phyloP scores from a whole-genome alignment of 208 protist genomes.

The Leishmania mexicana region DNA sequence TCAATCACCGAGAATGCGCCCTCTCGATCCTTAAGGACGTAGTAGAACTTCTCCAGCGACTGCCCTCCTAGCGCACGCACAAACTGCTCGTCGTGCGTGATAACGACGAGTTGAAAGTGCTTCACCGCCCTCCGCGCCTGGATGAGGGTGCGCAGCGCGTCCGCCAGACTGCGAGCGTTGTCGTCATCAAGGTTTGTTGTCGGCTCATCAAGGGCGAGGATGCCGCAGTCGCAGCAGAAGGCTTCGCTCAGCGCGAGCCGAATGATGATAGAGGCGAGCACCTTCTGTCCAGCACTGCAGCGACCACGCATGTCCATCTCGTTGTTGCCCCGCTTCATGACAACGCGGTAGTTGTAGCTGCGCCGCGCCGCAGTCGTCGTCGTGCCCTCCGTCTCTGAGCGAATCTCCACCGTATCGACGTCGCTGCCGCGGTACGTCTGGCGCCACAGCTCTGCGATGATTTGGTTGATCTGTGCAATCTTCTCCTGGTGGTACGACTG shows the following conservation, averaged over 20 bases:
- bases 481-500: slow-evolving; percentile 98
- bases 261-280: slow-evolving; percentile 99
- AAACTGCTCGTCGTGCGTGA: slow-evolving; percentile 99
- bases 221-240: slow-evolving; percentile 99
- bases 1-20: slow-evolving; percentile 91
- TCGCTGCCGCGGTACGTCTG: slow-evolving; percentile 98
- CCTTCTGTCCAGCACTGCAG: slow-evolving; percentile 98
- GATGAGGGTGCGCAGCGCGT: slow-evolving; percentile 85
- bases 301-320: slow-evolving; percentile 99
- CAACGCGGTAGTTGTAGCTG: slow-evolving; percentile 94
- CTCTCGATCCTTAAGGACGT: slow-evolving; percentile 90
- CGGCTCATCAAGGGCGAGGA: slow-evolving; percentile 99
- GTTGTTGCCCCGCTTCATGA: slow-evolving; percentile 95
- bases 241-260: slow-evolving; percentile 98
- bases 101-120: slow-evolving; percentile 99
- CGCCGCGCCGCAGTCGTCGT: slow-evolving; percentile 62
- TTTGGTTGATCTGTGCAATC: slow-evolving; percentile 99
- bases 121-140: slow-evolving; percentile 69
- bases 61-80: slow-evolving; percentile 88
- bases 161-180: slow-evolving; percentile 87
- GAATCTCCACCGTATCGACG: slow-evolving; percentile 98
- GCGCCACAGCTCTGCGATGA: slow-evolving; percentile 98
- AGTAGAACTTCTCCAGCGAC: slow-evolving; percentile 87
- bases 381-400: slow-evolving; percentile 88
- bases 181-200: slow-evolving; percentile 99